These are phyloP conservation scores for Entomortierella lignicola DNA, from an alignment of 192 early-diverging fungal species.

Conservation along the genomic window DNA sequence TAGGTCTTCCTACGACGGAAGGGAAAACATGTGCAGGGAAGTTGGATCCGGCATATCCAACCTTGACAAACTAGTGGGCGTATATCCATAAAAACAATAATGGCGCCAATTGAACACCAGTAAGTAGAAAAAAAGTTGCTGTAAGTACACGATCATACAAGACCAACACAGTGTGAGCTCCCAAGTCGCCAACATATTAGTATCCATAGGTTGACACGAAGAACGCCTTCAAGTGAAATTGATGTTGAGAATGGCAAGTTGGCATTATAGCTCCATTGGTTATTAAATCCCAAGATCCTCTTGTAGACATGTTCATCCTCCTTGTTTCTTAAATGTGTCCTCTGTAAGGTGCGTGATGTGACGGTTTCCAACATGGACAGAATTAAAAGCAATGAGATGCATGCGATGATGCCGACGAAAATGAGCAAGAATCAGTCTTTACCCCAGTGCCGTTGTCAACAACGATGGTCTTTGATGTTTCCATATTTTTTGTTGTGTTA, in stretches of 20 bases:
- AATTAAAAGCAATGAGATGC: not conserved
- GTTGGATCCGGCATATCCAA: constrained; percentile 94
- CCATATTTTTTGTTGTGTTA: constrained; percentile 46
- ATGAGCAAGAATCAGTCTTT: constrained; percentile 26
- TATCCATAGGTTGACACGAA: too few species aligned
- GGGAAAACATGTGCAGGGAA: constrained; percentile 97
- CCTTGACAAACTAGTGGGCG: constrained; percentile 92
- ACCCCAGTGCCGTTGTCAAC: constrained; percentile 88
- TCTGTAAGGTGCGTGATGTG: not conserved
- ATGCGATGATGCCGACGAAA: not conserved
- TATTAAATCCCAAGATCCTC: not conserved
- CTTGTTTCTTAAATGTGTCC: not conserved
- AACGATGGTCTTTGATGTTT: constrained; percentile 78
- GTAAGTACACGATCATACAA: not conserved
- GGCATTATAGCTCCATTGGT: too few species aligned
- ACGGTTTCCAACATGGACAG: not conserved
- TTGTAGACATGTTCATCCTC: not conserved
- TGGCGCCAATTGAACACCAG: not conserved
- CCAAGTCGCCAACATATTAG: not conserved
- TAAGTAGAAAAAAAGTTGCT: not conserved
- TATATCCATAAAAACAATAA: not conserved
- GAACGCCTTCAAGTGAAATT: too few species aligned
- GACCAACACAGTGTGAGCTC: not conserved
- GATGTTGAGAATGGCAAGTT: not conserved
- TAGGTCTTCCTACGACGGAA: constrained; percentile 98